Evolutionary conservation across 2,329 filamentous ascomycete genomes (phyloP), one percentile per base, ranked within the genome.

Genomic region (Fonsecaea monophora): DNA sequence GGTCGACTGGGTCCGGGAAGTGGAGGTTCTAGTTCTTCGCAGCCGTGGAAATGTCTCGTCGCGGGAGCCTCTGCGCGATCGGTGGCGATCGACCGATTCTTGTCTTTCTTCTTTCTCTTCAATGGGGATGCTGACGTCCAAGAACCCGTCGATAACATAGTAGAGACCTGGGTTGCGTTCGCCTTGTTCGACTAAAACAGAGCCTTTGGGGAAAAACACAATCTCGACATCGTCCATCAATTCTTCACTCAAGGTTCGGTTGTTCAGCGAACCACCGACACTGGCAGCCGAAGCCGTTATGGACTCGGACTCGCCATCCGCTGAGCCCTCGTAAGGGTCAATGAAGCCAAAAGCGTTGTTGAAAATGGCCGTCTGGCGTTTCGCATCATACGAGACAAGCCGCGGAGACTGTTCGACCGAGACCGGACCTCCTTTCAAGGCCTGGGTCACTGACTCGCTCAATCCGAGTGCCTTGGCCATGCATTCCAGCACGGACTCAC

Each of bases 81-180:
- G 35, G 12, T 53, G 56, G 8, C 60, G 50, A 13, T 42, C 7
- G 3, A 38, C 35, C n/a, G 57, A 15, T 32, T 54, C 21, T 38
- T 64, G 63, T 38, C 55, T 67, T 12, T 70, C 67, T 56, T 74
- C 81, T 54, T 86, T 84, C n/a, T 90, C 88, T 48, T 89, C 87
- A 0, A 87, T 82, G 1, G 92, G 89, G n/a, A 96, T 90, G 68
- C 92, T 93, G 53, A 98, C 94, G 74, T 99, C 95, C 40, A 99
- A 82, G 74, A 99, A 99, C 0, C 95, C 95, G 77, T 99, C 95
- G 58, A 99, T 91, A 2, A 99, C 94, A 78, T 99, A 99, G 80
- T 99, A 99, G 0, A 99, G 78, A 0, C 95, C 95, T 0, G 95
- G 95, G 73, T 96, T 97, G n/a, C 95, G 87, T 77, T 99, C 95